Evolutionary conservation across 2,329 filamentous ascomycete genomes (phyloP), one percentile per base, ranked within the genome.

Genomic region (Fusarium praegraminearum): DNA sequence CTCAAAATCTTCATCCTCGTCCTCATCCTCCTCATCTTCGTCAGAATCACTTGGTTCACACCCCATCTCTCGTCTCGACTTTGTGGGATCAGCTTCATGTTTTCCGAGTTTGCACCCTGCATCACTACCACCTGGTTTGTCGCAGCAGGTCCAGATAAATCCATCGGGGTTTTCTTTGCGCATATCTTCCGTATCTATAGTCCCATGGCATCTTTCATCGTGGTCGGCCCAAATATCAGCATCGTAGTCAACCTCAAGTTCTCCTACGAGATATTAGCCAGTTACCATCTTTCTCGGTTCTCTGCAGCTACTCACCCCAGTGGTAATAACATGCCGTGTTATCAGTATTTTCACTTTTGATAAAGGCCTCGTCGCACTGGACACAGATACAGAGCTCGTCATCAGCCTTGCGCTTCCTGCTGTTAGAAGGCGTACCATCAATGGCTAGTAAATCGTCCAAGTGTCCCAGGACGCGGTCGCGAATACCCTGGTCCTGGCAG

Each of bases 81-180:
- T 53, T 3, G 18, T 15, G 0, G 70, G 65, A 33, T 72, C 56
- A 9, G 57, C 49, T 20, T 74, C 57, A 50, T 74, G 72, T 13
- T 18, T 58, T 2, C 62, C 67, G 2, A 3, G 8, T 8, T 16
- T 22, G 32, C 74, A 76, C 5, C 74, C 74, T 2, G 0, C 3
- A 5, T 62, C 26, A n/a, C 32, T 26, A 28, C 32, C 28, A 28
- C 46, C 60, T 0, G 24, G 12, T 20, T 54, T 33, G 2, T 65
- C 26, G 38, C 75, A 77, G 36, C 75, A 76, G 12, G 30, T 35
- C 68, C 70, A 76, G 4, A 40, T n/a, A 45, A 75, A 77, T 3
- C 65, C 71, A 3, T 75, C 60, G 0, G 73, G 76, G 8, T 9
- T 28, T 1, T 65, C 47, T 6, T 28, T 9, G 2, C 59, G 53